Percentiles rank a stretch among this genome's conserved stretches.
phyloP scores from a whole-genome alignment of 2,329 filamentous ascomycete species.

The Penicillium hesseltinei region DNA sequence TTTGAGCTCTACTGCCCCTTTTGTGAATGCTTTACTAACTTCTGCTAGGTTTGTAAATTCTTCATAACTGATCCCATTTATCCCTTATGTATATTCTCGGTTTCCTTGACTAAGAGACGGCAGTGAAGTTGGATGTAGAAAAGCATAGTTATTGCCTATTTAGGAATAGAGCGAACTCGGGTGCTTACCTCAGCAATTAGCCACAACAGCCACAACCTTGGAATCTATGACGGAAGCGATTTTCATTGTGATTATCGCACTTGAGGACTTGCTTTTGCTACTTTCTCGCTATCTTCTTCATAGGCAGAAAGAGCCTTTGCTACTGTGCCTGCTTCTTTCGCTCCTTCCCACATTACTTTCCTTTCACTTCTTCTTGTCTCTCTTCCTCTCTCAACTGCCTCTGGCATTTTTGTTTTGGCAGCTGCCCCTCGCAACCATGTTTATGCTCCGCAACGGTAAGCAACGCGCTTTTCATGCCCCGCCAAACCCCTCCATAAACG shows the following conservation, averaged over 20 bases:
- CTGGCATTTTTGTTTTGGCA: slow-evolving; percentile 18
- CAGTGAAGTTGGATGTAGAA: not conserved
- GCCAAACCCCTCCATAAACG: slow-evolving; percentile 26
- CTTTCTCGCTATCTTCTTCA: not conserved
- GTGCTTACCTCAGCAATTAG: not conserved
- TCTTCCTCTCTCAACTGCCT: not conserved
- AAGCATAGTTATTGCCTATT: not conserved
- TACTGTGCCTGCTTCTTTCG: not conserved
- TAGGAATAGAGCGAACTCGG: not conserved
- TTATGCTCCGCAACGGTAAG: slow-evolving; percentile 58
- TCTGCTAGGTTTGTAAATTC: too few species aligned
- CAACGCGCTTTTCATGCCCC: slow-evolving; percentile 28
- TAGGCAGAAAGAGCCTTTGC: slow-evolving; percentile 5
- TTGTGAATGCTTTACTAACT: not conserved
- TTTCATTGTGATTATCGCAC: slow-evolving; percentile 15
- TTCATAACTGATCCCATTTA: too few species aligned
- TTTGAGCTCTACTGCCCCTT: not conserved
- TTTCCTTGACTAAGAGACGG: not conserved
- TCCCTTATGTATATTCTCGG: too few species aligned
- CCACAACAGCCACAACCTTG: slow-evolving; percentile 11
- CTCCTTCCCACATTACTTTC: slow-evolving; percentile 3
- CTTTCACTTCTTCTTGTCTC: slow-evolving; percentile 5
- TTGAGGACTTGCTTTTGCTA: not conserved
- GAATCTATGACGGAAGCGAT: slow-evolving; percentile 20
- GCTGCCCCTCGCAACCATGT: slow-evolving; percentile 46